Evolutionary conservation across 768 basidiomycete species (phyloP).

Genomic region (Paxillus rubicundulus): DNA sequence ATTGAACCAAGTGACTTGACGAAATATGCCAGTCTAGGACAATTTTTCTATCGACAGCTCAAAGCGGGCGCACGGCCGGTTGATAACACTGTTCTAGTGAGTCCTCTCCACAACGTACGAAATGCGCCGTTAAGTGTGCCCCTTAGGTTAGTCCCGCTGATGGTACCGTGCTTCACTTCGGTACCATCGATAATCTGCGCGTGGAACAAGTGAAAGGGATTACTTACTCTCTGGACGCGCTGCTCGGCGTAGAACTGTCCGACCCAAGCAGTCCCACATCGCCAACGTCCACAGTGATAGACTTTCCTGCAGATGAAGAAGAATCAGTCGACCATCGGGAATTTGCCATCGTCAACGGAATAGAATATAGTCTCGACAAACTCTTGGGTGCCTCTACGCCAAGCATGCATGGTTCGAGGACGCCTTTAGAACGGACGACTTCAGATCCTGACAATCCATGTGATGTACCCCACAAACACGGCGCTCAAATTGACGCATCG

Average conservation of each 20-base stretch:
- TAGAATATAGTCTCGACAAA: constrained; percentile 90
- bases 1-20: constrained; percentile 75
- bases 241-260: constrained; percentile 71
- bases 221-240: constrained; percentile 92
- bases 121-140: background rate
- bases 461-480: constrained; percentile 52
- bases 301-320: constrained; percentile 45
- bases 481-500: constrained; percentile 71
- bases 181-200: constrained; percentile 69
- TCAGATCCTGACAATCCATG: constrained; percentile 26
- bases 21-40: constrained; percentile 84
- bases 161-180: constrained; percentile 89
- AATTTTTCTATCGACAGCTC: constrained; percentile 91
- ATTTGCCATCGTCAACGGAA: constrained; percentile 96
- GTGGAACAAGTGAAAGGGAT: constrained; percentile 98
- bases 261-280: constrained; percentile 43
- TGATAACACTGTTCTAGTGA: constrained; percentile 67
- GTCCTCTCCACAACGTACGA: constrained; percentile 14
- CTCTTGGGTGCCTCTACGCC: constrained; percentile 63
- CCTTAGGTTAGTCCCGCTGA: constrained; percentile 89
- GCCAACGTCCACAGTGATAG: constrained; percentile 38
- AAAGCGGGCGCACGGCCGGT: constrained; percentile 82
- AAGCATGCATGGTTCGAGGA: constrained; percentile 39
- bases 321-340: constrained; percentile 80
- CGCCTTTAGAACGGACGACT: constrained; percentile 20